phyloP scores from a whole-genome alignment of 108 stramenopile genomes.

The Ochromonas danica region DNA sequence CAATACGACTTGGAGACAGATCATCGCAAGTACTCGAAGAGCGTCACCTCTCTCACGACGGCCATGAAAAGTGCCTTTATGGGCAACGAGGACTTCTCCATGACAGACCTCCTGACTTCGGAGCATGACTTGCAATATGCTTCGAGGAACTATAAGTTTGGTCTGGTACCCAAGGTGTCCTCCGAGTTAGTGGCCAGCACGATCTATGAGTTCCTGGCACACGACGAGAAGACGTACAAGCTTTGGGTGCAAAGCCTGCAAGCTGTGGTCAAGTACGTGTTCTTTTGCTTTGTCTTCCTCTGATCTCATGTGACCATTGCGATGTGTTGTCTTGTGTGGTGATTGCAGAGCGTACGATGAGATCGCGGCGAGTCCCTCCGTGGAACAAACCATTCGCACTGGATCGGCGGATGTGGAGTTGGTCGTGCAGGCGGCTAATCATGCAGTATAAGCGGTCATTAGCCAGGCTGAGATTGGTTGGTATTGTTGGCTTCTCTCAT shows the following conservation, averaged over 20 bases:
- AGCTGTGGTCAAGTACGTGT: slow-evolving; percentile 17
- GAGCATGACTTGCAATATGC: slow-evolving; percentile 28
- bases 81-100: slow-evolving; percentile 28
- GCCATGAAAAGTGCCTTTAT: background rate
- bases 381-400: no score
- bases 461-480: no score
- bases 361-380: no score
- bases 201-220: slow-evolving; percentile 27
- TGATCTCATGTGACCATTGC: no score
- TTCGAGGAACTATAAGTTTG: slow-evolving; percentile 28
- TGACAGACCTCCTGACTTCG: slow-evolving; percentile 19
- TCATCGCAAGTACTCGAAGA: slow-evolving; percentile 2
- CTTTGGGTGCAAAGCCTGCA: background rate
- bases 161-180: slow-evolving; percentile 21
- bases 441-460: no score
- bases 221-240: slow-evolving; percentile 26
- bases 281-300: no score
- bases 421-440: background rate
- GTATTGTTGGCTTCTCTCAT: no score
- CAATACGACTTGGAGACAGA: slow-evolving; percentile 27
- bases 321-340: no score
- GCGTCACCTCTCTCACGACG: background rate
- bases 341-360: no score
- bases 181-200: slow-evolving; percentile 8
- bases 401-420: background rate